Evolutionary conservation across 2,329 filamentous ascomycete genomes (phyloP), one percentile per base, ranked within the genome.

Genomic region (Xenosphaeropsis pyriputrescens): DNA sequence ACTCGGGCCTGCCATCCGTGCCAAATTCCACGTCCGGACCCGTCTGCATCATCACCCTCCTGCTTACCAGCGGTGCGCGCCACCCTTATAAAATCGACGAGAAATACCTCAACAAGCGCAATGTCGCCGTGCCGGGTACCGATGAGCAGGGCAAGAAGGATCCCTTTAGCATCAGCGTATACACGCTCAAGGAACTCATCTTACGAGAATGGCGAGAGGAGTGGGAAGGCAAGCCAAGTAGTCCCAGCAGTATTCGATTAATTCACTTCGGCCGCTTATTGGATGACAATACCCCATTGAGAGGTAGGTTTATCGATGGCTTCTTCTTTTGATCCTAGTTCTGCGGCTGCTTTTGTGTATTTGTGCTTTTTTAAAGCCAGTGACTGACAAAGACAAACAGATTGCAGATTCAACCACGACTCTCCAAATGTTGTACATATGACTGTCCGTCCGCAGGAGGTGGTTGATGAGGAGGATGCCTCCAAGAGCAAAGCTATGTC

Each of bases 111-210:
- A 68, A 69, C 38, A 86, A 88, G 59, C 75, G 85, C 42, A 83
- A 80, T 48, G 83, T 94, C 38, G 72, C 71, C 35, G 73, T 91
- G 1, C 79, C 85, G 15, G 78, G 79, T 22, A 60, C 72, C 46
- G 72, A 67, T 8, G 67, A 70, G 41, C 55, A 58, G 18, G 76
- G 75, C 22, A 67, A 60, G 43, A 68, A 72, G 45, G 85, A 95
- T 53, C 86, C 86, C 1, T 88, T 85, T 54, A 83, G 79, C 54
- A 85, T 96, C 60, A 93, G 84, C 47, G 80, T 94, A 36, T 94
- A 95, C 56, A 93, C 85, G 3, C 64, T 96, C 46, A 95, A 95
- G 60, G 86, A 95, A 62, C 64, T 95, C 53, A 94, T 96, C 55
- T 72, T 91, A 64, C 72, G 85, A 50, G 88, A 95, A 57, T 96